Evolutionary conservation across 768 basidiomycete genomes (phyloP), one percentile per base, ranked within the genome.

Genomic region (Kwoniella sp.): DNA sequence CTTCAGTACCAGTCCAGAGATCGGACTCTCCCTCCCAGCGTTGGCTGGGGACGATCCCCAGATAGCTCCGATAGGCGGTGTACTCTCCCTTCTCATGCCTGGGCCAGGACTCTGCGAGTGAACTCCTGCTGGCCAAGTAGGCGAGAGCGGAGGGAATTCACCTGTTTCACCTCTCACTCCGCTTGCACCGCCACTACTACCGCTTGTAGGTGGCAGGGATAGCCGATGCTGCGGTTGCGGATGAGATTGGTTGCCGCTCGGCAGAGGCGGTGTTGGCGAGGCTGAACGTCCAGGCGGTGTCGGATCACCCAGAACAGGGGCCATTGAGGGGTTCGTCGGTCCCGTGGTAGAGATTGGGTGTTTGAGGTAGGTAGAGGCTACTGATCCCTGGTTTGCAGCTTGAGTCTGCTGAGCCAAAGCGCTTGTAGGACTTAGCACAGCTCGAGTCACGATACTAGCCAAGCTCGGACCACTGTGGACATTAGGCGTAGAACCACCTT

Each of bases 401-500:
- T 61, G 51, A n/a, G 34, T 53, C 22, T 73, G 70, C 4, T 61
- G 51, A 9, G 68, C 70, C 12, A 76, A 51, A 0, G 71, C 66
- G 28, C 69, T 73, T 4, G 72, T 73, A 7, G 76, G 76, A 53
- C 66, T 69, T 5, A 78, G 66, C 41, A 81, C 78, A 2, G 79
- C 79, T 30, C 79, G 67, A 12, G 79, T 81, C 13, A 81, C 74
- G 37, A 81, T 81, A 31, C 71, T 73, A 1, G 79, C 79, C 51
- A 81, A 57, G 53, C 75, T 77, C 11, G 79, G 79, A 1, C 77
- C 77, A 1, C 17, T 51, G 23, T 23, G 50, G 5, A 51, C 50
- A 17, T 4, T 23, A 17, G 30, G 12, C 8, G 48, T 26, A 34
- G 56, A n/a, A 2, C 23, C 20, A 45, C 41, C 47, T 31, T 59